Evolutionary conservation across 2,329 filamentous ascomycete species (phyloP), one percentile per base, ranked within the genome.

Genomic region (Camillea tinctor): DNA sequence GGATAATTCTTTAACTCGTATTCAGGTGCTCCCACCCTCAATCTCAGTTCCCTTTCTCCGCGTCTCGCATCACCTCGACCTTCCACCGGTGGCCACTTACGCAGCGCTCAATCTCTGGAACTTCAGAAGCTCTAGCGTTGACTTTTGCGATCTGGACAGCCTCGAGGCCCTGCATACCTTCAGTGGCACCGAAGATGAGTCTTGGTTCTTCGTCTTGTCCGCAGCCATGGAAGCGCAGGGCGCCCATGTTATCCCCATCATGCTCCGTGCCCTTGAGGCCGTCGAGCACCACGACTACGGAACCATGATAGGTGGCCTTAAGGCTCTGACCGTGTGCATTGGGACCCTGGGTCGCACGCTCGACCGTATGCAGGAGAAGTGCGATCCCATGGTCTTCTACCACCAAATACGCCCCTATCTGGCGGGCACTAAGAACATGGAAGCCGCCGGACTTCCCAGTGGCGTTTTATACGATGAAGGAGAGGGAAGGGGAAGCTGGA

Each of bases 361-460:
- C 1, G 84, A 89, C 61, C 84, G 91, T 52, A 97, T 98, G 93
- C 90, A 96, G 71, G 93, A 97, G 69, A 86, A 86, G 63, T 97
- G 93, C 73, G 88, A 94, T 61, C 93, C 93, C 0, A 86, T 90
- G 70, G 85, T 92, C 4, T 98, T 98, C 76, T 97, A 96, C 75
- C 87, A 96, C 75, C 84, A 87, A 50, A 95, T 98, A 66, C 84
- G 94, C 1, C 94, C 94, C 0, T 96, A 92, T 73, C 81, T 98
- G 1, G 93, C 94, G 0, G 94, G 94, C 2, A 93, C 91, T 74
- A 96, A 93, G 76, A 96, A 96, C 74, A 97, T 97, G 94, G 85
- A 81, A 7, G 86, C 89, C 7, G 92, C 92, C 0, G 94, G 93
- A 0, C 80, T 97, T 1, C 92, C 93, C 0, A 84, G 86, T 13